Conservation (phyloP, 1,139 yeast genomes). For the Debaryomyces fabryi region DNA sequence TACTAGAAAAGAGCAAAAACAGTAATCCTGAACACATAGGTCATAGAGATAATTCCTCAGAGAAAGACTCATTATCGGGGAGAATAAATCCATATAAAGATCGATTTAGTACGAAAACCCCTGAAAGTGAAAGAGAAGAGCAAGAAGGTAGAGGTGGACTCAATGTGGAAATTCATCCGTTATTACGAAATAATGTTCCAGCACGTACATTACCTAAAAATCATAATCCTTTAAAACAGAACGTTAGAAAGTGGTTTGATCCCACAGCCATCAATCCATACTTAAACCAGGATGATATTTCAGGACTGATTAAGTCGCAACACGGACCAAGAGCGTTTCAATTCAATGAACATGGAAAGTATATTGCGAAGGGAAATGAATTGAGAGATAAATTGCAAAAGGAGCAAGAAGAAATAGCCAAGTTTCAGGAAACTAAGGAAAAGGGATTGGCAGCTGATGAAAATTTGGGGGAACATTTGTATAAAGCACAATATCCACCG, state of each 20-base stretch:
- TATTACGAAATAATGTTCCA: conserved; percentile 40
- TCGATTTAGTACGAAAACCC: not conserved
- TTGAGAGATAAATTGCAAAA: conserved; percentile 43
- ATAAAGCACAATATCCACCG: conserved; percentile 55
- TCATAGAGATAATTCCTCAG: not conserved
- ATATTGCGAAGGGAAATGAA: conserved; percentile 56
- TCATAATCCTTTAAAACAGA: conserved; percentile 34
- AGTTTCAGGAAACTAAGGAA: conserved; percentile 26
- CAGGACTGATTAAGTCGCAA: conserved; percentile 13
- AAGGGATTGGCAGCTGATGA: conserved; percentile 54
- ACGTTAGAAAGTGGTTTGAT: conserved; percentile 39
- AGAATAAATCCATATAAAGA: conserved; percentile 1
- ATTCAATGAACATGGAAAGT: conserved; percentile 65
- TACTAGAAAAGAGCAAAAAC: conserved; percentile 7
- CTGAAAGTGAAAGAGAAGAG: not conserved
- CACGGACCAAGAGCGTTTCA: conserved; percentile 39
- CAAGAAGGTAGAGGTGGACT: conserved; percentile 39
- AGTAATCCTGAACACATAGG: not conserved
- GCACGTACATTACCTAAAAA: conserved; percentile 21
- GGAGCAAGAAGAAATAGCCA: conserved; percentile 31
- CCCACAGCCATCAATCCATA: conserved; percentile 60
- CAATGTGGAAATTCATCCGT: conserved; percentile 63
- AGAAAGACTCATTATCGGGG: not conserved
- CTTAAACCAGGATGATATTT: conserved; percentile 43
- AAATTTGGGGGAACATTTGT: conserved; percentile 54